phyloP scores from a whole-genome alignment of 2,329 filamentous ascomycete genomes.

The Dactylella cylindrospora region DNA sequence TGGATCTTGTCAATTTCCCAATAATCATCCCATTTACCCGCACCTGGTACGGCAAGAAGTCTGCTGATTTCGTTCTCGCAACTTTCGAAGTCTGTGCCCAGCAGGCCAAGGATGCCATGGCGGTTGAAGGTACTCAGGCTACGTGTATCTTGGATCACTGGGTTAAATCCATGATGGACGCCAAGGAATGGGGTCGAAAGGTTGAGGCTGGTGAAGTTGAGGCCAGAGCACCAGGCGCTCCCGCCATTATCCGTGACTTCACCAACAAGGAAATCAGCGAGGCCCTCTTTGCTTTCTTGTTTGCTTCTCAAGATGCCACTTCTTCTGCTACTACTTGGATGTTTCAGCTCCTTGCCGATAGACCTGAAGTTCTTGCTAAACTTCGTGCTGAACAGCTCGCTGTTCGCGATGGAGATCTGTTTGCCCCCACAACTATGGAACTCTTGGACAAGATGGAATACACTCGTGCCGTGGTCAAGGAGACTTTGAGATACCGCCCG shows the following conservation, averaged over 20 bases:
- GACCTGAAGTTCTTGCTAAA: conserved; percentile 86
- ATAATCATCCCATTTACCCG: conserved; percentile 94
- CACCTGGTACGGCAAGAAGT: conserved; percentile 96
- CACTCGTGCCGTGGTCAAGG: conserved; percentile 86
- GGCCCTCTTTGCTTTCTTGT: conserved; percentile 93
- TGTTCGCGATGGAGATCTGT: conserved; percentile 71
- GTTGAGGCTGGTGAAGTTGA: conserved; percentile 65
- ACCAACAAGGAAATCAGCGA: conserved; percentile 87
- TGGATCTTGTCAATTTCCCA: conserved; percentile 97
- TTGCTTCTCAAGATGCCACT: conserved; percentile 95
- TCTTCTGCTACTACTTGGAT: conserved; percentile 92
- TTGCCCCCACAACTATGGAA: conserved; percentile 74
- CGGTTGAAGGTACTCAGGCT: conserved; percentile 73
- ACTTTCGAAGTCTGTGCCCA: conserved; percentile 90
- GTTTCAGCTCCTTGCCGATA: conserved; percentile 90
- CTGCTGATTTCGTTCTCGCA: conserved; percentile 82
- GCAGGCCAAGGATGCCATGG: conserved; percentile 91
- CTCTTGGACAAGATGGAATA: conserved; percentile 85
- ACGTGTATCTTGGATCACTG: conserved; percentile 95
- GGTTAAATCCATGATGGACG: conserved; percentile 85
- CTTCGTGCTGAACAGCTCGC: conserved; percentile 87
- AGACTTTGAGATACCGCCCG: conserved; percentile 88
- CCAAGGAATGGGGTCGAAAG: conserved; percentile 76
- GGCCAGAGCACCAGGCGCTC: conserved; percentile 66
- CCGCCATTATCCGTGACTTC: conserved; percentile 78